Conservation (phyloP, 805 yeast genomes). For the Yamadazyma takamatsuzukensis region DNA sequence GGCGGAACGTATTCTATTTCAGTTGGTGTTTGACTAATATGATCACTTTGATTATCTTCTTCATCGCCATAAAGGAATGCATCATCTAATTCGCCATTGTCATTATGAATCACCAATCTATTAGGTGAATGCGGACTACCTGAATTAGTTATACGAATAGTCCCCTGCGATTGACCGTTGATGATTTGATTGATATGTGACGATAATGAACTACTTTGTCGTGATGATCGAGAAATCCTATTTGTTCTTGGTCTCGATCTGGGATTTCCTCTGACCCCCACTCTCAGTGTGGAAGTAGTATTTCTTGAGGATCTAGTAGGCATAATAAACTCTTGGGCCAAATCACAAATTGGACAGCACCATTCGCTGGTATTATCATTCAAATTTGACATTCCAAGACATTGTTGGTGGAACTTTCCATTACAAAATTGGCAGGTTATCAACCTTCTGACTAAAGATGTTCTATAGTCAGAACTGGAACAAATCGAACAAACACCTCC, state of each 20-base stretch:
- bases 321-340: constrained; percentile 35
- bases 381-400: constrained; percentile 27
- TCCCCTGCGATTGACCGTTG: neutral
- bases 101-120: constrained; percentile 25
- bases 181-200: neutral
- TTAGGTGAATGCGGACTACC: constrained; percentile 1
- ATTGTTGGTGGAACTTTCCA: constrained; percentile 36
- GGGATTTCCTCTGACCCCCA: too few species aligned
- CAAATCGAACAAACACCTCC: constrained; percentile 19
- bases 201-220: too few species aligned
- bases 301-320: too few species aligned
- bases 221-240: too few species aligned
- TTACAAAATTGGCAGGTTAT: constrained; percentile 32
- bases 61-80: constrained; percentile 21
- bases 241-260: too few species aligned
- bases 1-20: constrained; percentile 2
- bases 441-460: constrained; percentile 15
- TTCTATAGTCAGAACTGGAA: constrained; percentile 30
- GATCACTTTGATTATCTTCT: neutral
- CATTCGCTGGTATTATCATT: constrained; percentile 19
- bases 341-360: constrained; percentile 53
- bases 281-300: too few species aligned
- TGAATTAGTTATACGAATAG: neutral
- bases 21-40: too few species aligned
- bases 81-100: constrained; percentile 28